These are phyloP conservation scores for Geum urbanum DNA, from an alignment of 306 rosid species.

Conservation along the genomic window DNA sequence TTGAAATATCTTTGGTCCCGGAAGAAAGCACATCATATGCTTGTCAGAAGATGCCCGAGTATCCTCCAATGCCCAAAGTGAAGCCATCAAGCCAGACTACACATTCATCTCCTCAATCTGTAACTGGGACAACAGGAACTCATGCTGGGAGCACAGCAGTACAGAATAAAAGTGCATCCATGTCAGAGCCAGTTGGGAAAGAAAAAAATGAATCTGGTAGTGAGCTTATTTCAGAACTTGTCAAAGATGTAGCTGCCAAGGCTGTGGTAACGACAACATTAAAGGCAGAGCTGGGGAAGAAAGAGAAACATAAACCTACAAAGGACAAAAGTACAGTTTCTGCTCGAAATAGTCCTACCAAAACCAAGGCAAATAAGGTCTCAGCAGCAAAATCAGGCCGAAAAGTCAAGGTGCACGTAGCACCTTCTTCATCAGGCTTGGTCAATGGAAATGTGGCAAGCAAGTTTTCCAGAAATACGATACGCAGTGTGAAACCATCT, in stretches of 20 bases:
- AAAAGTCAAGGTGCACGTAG: slow-evolving; percentile 61
- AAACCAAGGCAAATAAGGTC: slow-evolving; percentile 54
- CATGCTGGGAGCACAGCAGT: slow-evolving; percentile 17
- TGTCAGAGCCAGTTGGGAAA: slow-evolving; percentile 38
- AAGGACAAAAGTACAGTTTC: slow-evolving; percentile 34
- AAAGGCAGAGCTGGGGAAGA: slow-evolving; percentile 27
- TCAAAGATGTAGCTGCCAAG: slow-evolving; percentile 29
- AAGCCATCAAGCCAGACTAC: slow-evolving; percentile 38
- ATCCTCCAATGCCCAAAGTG: slow-evolving; percentile 34
- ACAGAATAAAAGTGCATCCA: slow-evolving; percentile 30
- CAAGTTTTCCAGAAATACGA: slow-evolving; percentile 50
- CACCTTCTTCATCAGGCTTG: slow-evolving; percentile 53
- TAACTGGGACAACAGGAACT: slow-evolving; percentile 28
- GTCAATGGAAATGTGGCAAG: slow-evolving; percentile 43
- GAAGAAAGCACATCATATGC: slow-evolving; percentile 49
- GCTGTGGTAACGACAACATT: slow-evolving; percentile 30
- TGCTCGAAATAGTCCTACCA: slow-evolving; percentile 36
- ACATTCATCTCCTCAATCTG: slow-evolving; percentile 40
- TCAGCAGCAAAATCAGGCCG: slow-evolving; percentile 39
- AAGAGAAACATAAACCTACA: slow-evolving; percentile 37
- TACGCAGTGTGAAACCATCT: slow-evolving; percentile 55
- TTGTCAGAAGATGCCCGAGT: slow-evolving; percentile 31
- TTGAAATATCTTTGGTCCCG: slow-evolving; percentile 48
- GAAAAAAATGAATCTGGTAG: slow-evolving; percentile 20
- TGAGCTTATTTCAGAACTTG: slow-evolving; percentile 38